Percentiles rank a stretch among this genome's conserved stretches.
Conservation (phyloP, 306 rosid species). For the Purshia tridentata region DNA sequence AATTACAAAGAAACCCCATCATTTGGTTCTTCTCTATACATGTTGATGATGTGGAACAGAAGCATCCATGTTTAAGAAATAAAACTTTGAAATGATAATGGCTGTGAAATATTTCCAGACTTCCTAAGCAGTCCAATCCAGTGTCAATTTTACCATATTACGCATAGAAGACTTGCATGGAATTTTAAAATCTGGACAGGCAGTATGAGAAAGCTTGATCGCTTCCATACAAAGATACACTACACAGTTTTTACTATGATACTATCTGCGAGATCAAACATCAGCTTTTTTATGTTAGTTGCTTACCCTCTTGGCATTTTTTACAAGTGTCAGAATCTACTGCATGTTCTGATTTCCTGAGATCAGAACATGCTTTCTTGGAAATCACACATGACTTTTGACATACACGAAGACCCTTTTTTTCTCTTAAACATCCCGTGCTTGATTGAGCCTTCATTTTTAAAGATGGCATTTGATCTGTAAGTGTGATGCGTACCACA, state of each 20-base stretch:
- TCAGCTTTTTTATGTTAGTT: slow-evolving; percentile 13
- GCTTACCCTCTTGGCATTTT: slow-evolving; percentile 62
- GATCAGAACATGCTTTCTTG: slow-evolving; percentile 62
- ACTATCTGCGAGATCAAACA: slow-evolving; percentile 3
- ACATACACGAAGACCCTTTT: slow-evolving; percentile 69
- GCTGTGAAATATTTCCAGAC: neutral
- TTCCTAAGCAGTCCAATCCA: neutral
- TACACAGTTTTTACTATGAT: neutral
- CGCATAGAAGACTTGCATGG: neutral
- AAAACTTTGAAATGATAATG: neutral
- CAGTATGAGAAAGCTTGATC: slow-evolving; percentile 6
- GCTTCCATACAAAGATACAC: neutral
- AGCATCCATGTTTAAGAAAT: neutral
- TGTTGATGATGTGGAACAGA: neutral
- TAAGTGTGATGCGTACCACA: slow-evolving; percentile 42
- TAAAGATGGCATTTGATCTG: slow-evolving; percentile 94
- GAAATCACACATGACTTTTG: slow-evolving; percentile 68
- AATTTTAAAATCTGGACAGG: neutral
- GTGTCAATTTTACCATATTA: neutral
- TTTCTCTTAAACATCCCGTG: slow-evolving; percentile 69
- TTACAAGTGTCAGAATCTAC: slow-evolving; percentile 53
- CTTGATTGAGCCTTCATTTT: slow-evolving; percentile 90
- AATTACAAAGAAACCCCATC: neutral
- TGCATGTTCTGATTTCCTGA: slow-evolving; percentile 43
- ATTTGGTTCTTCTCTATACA: neutral